Conservation (phyloP, 768 basidiomycete genomes). For the Mrakia blollopis region DNA sequence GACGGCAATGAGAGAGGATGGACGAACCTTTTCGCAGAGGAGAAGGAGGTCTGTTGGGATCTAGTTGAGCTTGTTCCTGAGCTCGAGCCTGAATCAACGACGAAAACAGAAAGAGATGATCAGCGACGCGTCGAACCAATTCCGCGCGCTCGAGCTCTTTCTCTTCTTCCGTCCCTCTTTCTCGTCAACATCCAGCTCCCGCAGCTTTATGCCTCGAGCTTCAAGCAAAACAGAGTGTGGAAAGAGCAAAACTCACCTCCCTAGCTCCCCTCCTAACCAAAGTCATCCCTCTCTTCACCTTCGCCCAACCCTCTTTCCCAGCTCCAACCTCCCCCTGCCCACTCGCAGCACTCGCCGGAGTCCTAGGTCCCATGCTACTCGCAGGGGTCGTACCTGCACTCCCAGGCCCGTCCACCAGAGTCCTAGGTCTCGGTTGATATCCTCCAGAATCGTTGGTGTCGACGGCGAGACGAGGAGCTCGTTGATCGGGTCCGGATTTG, state of each 20-base stretch:
- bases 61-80: not conserved
- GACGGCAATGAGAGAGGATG: too few species aligned
- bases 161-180: not conserved
- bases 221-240: too few species aligned
- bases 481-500: not conserved
- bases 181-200: not conserved
- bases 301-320: not conserved
- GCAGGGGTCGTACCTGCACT: not conserved
- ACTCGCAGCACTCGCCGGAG: not conserved
- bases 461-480: not conserved
- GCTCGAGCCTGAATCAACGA: not conserved
- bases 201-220: too few species aligned
- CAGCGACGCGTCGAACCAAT: not conserved
- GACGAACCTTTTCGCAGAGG: constrained; percentile 4
- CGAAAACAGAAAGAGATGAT: too few species aligned
- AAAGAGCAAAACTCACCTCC: not conserved
- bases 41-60: constrained; percentile 5
- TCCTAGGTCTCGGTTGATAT: not conserved
- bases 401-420: not conserved
- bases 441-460: not conserved
- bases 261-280: not conserved
- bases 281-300: constrained; percentile 14
- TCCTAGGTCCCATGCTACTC: not conserved
- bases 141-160: not conserved
- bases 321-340: not conserved